These are phyloP conservation scores for Naganishia vaughanmartiniae DNA, from an alignment of 768 basidiomycete genomes.

Conservation along the genomic window DNA sequence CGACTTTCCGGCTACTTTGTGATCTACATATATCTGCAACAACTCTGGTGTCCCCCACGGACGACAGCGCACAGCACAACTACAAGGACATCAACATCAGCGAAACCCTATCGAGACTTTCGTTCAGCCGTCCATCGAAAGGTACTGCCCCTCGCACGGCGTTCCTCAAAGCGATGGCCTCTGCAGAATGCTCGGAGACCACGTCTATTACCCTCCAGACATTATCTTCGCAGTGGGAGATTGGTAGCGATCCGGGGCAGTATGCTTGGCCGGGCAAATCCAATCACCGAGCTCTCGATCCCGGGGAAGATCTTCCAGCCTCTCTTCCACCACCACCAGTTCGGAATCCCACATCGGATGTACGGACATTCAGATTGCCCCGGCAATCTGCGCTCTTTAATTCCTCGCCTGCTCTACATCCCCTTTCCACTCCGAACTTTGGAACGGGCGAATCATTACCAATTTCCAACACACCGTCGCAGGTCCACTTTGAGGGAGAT, in stretches of 20 bases:
- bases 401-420: neutral
- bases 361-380: neutral
- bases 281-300: neutral
- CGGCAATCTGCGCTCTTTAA: neutral
- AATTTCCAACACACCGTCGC: neutral
- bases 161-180: neutral
- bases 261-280: neutral
- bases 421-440: no score
- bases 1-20: neutral
- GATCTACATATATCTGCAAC: conserved; percentile 12
- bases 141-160: neutral
- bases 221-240: conserved; percentile 6
- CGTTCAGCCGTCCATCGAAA: neutral
- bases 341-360: neutral
- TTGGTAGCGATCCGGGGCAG: neutral
- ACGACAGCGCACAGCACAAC: neutral
- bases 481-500: conserved; percentile 12
- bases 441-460: neutral
- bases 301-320: neutral
- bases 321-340: neutral
- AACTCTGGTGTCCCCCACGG: neutral
- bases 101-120: conserved; percentile 17
- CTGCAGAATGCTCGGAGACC: neutral
- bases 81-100: neutral
- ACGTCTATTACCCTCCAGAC: neutral